Base-by-base conservation (phyloP, 306 rosid genomes). In the Dalbergia cultrata region DNA sequence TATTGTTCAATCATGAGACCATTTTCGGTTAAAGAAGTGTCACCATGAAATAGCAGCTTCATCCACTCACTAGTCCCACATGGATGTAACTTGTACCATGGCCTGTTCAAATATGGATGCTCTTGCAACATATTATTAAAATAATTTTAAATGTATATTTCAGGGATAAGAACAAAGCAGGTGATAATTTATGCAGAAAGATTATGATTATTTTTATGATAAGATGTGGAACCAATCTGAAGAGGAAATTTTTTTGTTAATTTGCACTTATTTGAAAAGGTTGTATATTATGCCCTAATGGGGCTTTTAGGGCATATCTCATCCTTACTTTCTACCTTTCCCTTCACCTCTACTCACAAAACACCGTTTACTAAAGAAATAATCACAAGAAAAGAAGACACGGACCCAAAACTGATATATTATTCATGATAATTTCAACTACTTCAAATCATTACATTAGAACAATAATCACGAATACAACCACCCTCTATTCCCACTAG, bases 31-130 rank as follows among this genome's bases (percentile, higher is more conserved):
- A 26, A 13, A 59, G 75, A 82, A 70, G 78, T 53, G 39, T 84
- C 88, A 56, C 76, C 49, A 37, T 57, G 58, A 17, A 80, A 87
- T 62, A 91, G 91, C 64, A 92, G 82, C 89, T 92, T 94, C 94
- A 94, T 88, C 98, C 97, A 92, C 44, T 88, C 97, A 34, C 91
- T 67, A 1, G 98, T 92, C 34, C 96, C 96, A 67, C 97, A 92
- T 44, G 97, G 93, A 87, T 92, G 98, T 75, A 92, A 74, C 79
- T 91, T 94, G 90, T 35, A 91, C 97, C 97, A 94, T 70, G 91
- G 95, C 79, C 97, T 87, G 35, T 92, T 86, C 84, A 94, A 77
- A 85, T 86, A 80, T 16, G 98, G 97, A 79, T 94, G 97, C 85
- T 92, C 98, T 95, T 91, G 75, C 69, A 83, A 81, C 18, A 52